Base-by-base conservation (phyloP, 2,329 filamentous ascomycete genomes). In the Diaporthe eres region DNA sequence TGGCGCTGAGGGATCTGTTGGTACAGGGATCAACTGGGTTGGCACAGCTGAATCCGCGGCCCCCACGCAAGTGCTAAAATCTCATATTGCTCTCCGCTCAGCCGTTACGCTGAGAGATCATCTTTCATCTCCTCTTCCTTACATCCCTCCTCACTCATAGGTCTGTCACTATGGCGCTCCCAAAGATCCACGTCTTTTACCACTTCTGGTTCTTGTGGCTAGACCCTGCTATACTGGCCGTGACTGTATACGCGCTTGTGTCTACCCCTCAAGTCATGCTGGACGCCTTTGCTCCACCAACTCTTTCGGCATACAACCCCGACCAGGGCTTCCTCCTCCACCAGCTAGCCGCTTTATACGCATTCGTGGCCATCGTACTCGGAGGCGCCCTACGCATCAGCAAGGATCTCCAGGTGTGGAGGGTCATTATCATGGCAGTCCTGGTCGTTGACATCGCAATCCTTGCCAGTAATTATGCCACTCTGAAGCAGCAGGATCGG, bases 131-230 rank as follows among this genome's bases (percentile, higher is more conserved):
- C 49, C 22, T 25, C n/a, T n/a, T 53, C 49, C 8, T 55, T 22
- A 28, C 53, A 2, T 13, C 31, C 53, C 5, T 31, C 25, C 53
- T 31, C 49, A 53, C 49, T 12, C 49, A 15, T 25, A 4, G 2
- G 22, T 53, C 49, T 25, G n/a, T 8, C 44, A 74, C 37, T 44
- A 78, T 76, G 76, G 51, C 75, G 2, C 71, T 44, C 0, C 68
- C 70, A 31, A 61, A 60, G 0, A 76, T 77, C 51, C 67, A 76
- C 65, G n/a, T 28, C 22, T 80, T 81, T 53, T 81, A 81, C 72
- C 76, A 77, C 65, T 19, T 78, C 47, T 80, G 79, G 79, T 81
- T 80, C 71, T 79, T 75, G 0, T 80, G 67, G 44, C n/a, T 81
- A 1, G 78, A 81, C 19, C 79, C 79, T 25, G 1, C 78, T 15